Conservation (phyloP, 805 yeast genomes). For the Maudiozyma saulgeensis region DNA sequence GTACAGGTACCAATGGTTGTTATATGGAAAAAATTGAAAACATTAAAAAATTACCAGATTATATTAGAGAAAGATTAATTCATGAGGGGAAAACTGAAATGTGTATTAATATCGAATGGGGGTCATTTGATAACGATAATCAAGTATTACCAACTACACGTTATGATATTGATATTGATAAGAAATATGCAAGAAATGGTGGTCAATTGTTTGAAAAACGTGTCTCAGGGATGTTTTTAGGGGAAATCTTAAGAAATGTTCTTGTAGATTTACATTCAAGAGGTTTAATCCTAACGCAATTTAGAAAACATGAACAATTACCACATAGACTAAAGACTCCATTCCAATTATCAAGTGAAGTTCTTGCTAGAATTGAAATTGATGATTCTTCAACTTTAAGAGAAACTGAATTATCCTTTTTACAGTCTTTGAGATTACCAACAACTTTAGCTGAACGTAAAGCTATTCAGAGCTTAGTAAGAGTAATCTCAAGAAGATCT, state of each 20-base stretch:
- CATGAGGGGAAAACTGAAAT: slow-evolving; percentile 49
- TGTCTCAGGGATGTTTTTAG: slow-evolving; percentile 85
- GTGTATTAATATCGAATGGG: slow-evolving; percentile 97
- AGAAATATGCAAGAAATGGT: slow-evolving; percentile 64
- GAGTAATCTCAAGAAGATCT: slow-evolving; percentile 80
- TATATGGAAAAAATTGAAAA: slow-evolving; percentile 69
- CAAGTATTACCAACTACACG: slow-evolving; percentile 66
- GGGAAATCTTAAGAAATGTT: slow-evolving; percentile 74
- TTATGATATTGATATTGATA: slow-evolving; percentile 66
- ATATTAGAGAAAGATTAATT: slow-evolving; percentile 29
- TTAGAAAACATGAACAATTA: slow-evolving; percentile 30
- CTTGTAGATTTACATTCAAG: slow-evolving; percentile 57
- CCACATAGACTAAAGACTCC: slow-evolving; percentile 63
- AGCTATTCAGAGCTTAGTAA: slow-evolving; percentile 62
- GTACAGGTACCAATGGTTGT: slow-evolving; percentile 97
- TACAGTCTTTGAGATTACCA: slow-evolving; percentile 58
- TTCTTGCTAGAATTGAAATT: slow-evolving; percentile 75
- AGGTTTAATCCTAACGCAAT: slow-evolving; percentile 51
- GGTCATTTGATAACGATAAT: slow-evolving; percentile 84
- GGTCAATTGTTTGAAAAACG: slow-evolving; percentile 90
- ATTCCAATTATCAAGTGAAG: slow-evolving; percentile 73
- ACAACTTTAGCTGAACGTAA: slow-evolving; percentile 63
- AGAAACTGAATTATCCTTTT: slow-evolving; percentile 59
- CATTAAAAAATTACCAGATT: slow-evolving; percentile 62
- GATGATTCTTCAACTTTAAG: slow-evolving; percentile 69